Conservation (phyloP, 78 protist genomes). For the Mantamonas sphyraenae region DNA sequence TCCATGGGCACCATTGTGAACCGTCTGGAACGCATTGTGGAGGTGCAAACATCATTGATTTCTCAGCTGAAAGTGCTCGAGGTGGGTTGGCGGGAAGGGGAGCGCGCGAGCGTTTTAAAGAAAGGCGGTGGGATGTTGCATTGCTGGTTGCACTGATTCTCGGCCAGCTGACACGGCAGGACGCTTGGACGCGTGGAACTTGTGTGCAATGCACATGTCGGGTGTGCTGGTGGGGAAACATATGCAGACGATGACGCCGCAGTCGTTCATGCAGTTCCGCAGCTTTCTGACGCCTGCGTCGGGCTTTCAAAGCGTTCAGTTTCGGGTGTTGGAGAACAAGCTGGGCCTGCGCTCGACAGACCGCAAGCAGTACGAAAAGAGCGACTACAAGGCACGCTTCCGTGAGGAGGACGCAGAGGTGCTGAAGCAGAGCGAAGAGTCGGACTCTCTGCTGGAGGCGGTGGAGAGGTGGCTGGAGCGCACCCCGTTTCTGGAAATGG, state of each 20-base stretch:
- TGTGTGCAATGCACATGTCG: no score
- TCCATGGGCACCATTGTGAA: conserved; percentile 27
- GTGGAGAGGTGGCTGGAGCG: conserved; percentile 69
- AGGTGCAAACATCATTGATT: conserved; percentile 43
- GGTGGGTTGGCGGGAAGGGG: no score
- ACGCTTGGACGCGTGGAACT: no score
- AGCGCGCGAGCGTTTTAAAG: no score
- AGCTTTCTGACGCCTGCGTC: conserved; percentile 1
- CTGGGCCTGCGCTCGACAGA: conserved; percentile 33
- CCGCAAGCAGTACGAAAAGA: conserved; percentile 46
- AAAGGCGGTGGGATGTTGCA: no score
- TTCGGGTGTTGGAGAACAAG: conserved; percentile 53
- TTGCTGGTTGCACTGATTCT: no score
- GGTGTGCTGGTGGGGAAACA: no score
- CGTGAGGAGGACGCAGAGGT: not conserved
- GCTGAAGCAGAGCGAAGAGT: conserved; percentile 20
- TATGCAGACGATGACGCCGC: conserved; percentile 53
- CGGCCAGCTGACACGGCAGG: no score
- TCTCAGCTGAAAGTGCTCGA: conserved; percentile 58
- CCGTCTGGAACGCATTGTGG: conserved; percentile 38
- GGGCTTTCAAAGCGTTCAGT: conserved; percentile 62
- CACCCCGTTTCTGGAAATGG: conserved; percentile 40
- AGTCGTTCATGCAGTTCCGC: conserved; percentile 53
- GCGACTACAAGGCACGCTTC: conserved; percentile 18
- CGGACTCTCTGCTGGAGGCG: conserved; percentile 20